phyloP scores from a whole-genome alignment of 2,329 filamentous ascomycete species.

The Cryphonectria parasitica region DNA sequence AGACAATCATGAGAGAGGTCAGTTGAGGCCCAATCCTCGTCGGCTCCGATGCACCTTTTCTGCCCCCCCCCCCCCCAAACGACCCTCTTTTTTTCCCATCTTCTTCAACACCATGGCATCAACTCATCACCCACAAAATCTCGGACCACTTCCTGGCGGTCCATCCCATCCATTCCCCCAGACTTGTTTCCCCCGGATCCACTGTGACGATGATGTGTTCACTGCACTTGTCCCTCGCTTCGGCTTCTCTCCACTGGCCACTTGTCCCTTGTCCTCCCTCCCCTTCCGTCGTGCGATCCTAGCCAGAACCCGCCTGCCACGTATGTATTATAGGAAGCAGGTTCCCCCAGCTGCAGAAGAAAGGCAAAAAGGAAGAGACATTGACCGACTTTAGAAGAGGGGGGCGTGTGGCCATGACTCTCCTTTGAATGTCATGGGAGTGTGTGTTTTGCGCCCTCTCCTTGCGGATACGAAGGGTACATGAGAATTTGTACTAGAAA shows the following conservation, averaged over 20 bases:
- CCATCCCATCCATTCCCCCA: not conserved
- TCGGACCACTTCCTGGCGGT: not conserved
- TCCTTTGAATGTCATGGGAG: not conserved
- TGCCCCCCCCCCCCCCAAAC: too few species aligned
- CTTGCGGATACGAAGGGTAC: not conserved
- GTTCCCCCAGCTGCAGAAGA: not conserved
- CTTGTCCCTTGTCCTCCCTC: not conserved
- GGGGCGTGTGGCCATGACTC: not conserved
- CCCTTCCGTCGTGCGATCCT: not conserved
- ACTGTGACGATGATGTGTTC: not conserved
- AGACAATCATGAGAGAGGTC: not conserved
- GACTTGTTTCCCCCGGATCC: not conserved
- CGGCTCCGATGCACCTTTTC: not conserved
- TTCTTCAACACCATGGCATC: not conserved
- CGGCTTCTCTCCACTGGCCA: not conserved
- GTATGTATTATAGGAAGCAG: not conserved
- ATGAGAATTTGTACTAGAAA: not conserved
- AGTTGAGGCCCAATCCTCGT: not conserved
- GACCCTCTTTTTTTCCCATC: not conserved
- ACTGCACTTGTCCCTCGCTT: not conserved
- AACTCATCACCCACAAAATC: not conserved
- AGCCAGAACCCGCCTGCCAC: not conserved
- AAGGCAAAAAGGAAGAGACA: not conserved
- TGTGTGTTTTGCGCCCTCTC: not conserved
- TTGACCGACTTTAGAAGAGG: not conserved